A percentile compares a stretch with the other conserved stretches of the same genome.
phyloP scores from a whole-genome alignment of 768 basidiomycete species.

The Daedalea quercina region DNA sequence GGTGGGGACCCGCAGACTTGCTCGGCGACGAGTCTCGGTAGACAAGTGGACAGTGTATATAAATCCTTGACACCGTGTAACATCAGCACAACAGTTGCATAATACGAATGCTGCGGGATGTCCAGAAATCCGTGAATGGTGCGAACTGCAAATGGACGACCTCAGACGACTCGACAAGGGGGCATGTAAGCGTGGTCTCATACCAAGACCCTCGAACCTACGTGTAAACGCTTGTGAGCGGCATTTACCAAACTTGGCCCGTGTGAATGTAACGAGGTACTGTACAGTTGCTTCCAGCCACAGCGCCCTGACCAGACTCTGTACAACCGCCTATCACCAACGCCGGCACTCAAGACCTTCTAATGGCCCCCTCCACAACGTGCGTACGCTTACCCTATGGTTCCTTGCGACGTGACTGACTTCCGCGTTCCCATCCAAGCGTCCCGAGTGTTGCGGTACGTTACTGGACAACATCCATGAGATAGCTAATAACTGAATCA shows the following conservation, averaged over 20 bases:
- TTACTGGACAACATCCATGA: slow-evolving; percentile 8
- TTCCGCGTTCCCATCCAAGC: slow-evolving; percentile 17
- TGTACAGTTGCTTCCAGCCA: slow-evolving; percentile 31
- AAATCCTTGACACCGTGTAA: no score
- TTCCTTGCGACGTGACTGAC: neutral
- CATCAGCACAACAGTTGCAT: no score
- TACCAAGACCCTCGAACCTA: no score
- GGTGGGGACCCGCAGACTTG: no score
- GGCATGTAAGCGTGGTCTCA: no score
- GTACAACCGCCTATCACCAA: slow-evolving; percentile 15
- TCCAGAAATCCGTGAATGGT: no score
- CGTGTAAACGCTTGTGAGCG: neutral
- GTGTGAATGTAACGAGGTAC: slow-evolving; percentile 18
- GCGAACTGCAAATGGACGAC: no score
- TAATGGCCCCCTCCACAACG: slow-evolving; percentile 49
- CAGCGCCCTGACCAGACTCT: slow-evolving; percentile 17
- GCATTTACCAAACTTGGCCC: neutral
- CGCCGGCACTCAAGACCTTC: slow-evolving; percentile 31
- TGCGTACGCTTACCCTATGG: slow-evolving; percentile 26
- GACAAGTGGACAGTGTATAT: no score
- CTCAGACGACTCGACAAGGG: no score
- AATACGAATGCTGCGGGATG: no score
- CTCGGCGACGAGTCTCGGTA: no score
- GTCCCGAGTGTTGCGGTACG: slow-evolving; percentile 44
- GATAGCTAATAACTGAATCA: neutral